Evolutionary conservation across 1,139 yeast species (phyloP).

Genomic region (Hansenula lynferdii): DNA sequence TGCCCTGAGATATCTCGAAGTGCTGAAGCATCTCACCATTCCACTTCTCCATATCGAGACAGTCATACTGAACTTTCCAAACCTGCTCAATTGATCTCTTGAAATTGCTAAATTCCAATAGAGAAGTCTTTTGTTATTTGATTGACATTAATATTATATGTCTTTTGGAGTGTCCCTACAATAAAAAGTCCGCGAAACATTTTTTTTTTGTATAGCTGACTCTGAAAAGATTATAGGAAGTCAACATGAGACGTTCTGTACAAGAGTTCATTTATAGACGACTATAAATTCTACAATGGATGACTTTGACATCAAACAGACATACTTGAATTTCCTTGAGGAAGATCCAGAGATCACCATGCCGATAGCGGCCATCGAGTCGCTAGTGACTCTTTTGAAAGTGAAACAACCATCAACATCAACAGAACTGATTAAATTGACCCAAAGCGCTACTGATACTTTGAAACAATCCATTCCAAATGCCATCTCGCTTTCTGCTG

Average conservation of each 20-base stretch:
- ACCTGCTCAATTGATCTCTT: no score
- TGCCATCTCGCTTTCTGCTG: constrained; percentile 91
- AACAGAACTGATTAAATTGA: constrained; percentile 80
- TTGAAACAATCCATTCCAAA: constrained; percentile 79
- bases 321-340: constrained; percentile 72
- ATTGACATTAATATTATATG: no score
- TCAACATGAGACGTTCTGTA: neutral
- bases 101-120: no score
- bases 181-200: no score
- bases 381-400: constrained; percentile 77
- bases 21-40: constrained; percentile 2
- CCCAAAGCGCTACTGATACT: constrained; percentile 69
- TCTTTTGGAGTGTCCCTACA: no score
- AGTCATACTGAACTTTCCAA: no score
- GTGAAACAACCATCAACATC: constrained; percentile 88
- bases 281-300: constrained; percentile 23
- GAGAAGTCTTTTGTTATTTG: no score
- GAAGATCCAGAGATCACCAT: constrained; percentile 95
- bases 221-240: no score
- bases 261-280: no score
- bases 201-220: no score
- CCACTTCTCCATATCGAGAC: neutral
- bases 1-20: neutral
- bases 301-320: constrained; percentile 77
- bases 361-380: constrained; percentile 99